Percentiles rank a stretch among this genome's conserved stretches.
Evolutionary conservation across 257 asterid species (phyloP).

Genomic region (Paulownia fortunei): DNA sequence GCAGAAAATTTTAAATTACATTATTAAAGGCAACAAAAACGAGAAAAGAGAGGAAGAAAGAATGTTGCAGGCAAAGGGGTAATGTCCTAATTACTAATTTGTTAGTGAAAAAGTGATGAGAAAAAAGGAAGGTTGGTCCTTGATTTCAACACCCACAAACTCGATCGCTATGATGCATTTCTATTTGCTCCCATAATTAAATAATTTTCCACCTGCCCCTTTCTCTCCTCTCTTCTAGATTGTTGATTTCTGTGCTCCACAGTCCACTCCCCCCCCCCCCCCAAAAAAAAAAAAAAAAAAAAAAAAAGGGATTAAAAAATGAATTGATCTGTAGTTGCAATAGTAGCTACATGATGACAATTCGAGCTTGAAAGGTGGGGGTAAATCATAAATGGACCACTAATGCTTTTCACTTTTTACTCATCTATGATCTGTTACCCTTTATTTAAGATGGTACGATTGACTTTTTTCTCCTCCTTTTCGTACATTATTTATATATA

Average conservation of each 20-base stretch:
- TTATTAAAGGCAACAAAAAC: background rate
- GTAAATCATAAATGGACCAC: slow-evolving; percentile 26
- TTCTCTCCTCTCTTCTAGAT: slow-evolving; percentile 8
- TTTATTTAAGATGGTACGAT: background rate
- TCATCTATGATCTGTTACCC: background rate
- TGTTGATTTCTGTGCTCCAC: slow-evolving; percentile 25
- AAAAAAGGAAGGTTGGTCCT: slow-evolving; percentile 27
- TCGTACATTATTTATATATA: too few relatives aligned
- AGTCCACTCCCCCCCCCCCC: too few relatives aligned
- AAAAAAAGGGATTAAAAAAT: background rate
- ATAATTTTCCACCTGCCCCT: background rate
- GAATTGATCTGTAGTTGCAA: too few relatives aligned
- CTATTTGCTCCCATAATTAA: slow-evolving; percentile 11
- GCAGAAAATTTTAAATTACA: slow-evolving; percentile 32
- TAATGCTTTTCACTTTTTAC: background rate
- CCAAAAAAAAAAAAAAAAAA: too few relatives aligned
- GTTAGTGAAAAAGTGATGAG: slow-evolving; percentile 21
- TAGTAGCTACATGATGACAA: too few relatives aligned
- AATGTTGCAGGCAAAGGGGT: background rate
- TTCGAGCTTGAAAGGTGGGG: too few relatives aligned
- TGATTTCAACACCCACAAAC: slow-evolving; percentile 33
- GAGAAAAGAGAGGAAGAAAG: background rate
- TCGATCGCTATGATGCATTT: slow-evolving; percentile 18
- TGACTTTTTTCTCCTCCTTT: slow-evolving; percentile 2
- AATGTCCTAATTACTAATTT: too few relatives aligned